Conservation (phyloP, 129 eudicot genomes). For the Smallanthus sonchifolius region DNA sequence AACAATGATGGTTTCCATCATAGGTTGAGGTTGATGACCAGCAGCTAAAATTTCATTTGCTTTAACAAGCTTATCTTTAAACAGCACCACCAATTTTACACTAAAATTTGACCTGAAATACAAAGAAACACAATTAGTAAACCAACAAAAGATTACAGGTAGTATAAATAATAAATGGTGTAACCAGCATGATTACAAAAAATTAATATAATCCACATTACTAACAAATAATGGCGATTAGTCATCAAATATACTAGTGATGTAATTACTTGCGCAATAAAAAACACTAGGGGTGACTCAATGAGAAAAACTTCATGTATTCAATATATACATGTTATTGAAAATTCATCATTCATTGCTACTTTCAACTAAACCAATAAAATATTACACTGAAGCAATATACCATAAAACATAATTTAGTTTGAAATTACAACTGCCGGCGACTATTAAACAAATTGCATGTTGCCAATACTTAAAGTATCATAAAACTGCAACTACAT, state of each 20-base stretch:
- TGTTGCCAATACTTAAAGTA: not conserved
- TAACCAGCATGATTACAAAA: not conserved
- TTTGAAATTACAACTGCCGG: not conserved
- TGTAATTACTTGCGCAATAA: not conserved
- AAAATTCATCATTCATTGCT: not conserved
- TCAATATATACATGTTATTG: not conserved
- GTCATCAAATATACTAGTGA: not conserved
- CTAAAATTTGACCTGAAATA: constrained; percentile 80
- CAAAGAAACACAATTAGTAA: constrained; percentile 3
- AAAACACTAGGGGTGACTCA: not conserved
- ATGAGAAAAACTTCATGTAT: not conserved
- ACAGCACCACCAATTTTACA: constrained; percentile 48
- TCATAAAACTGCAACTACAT: not conserved
- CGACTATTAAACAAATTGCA: not conserved
- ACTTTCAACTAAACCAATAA: not conserved
- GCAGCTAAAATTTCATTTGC: constrained; percentile 70
- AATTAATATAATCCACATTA: not conserved
- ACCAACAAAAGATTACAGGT: not conserved
- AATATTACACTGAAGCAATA: not conserved
- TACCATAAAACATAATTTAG: not conserved
- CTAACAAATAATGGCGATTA: not conserved
- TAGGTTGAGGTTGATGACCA: constrained; percentile 67
- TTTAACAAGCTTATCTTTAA: constrained; percentile 52
- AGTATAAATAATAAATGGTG: not conserved
- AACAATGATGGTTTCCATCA: constrained; percentile 71